Base-by-base conservation (phyloP, 331 rosid genomes). In the Quercus phellos region DNA sequence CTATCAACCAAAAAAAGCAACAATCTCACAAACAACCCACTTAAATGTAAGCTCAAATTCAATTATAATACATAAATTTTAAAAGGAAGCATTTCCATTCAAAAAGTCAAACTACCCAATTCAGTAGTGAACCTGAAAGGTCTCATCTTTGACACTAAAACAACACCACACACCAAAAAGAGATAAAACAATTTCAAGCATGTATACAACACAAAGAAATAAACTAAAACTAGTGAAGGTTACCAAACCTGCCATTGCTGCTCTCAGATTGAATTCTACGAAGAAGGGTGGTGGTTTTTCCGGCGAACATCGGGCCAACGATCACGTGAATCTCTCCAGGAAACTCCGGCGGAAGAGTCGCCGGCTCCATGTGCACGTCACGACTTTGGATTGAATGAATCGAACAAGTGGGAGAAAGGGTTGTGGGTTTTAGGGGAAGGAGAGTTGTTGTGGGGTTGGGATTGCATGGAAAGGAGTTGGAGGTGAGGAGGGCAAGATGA, bases 251-350 rank as follows among this genome's bases (percentile, higher is more conserved):
- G 90, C 98, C 97, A 56, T 80, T 84, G 78, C 63, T 56, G 75
- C 86, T 82, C 88, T 90, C 94, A 1, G 85, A 87, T 56, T 91
- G 94, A 80, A 94, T 84, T 68, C 92, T 87, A 1, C 87, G 94
- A 69, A 94, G 94, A 77, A 94, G 99, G 1, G 96, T 74, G 74
- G 98, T 91, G 32, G 97, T 90, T 76, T 94, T 94, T 16, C 99
- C 98, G 34, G 97, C 97, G 78, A 94, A 94, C 98, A 94, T 92
- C 30, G 99, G 99, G 7, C 99, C 99, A 51, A 90, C 86, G 27
- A 94, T 84, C 61, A 94, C 94, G 79, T 94, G 99, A 85, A 88
- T 83, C 86, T 94, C 92, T 46, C 97, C 99, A 7, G 93, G 61
- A 4, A 58, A 85, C 1, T 80, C 55, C 29, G 88, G 76, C 4